phyloP scores from a whole-genome alignment of 768 basidiomycete genomes.

The Naganishia onofrii region DNA sequence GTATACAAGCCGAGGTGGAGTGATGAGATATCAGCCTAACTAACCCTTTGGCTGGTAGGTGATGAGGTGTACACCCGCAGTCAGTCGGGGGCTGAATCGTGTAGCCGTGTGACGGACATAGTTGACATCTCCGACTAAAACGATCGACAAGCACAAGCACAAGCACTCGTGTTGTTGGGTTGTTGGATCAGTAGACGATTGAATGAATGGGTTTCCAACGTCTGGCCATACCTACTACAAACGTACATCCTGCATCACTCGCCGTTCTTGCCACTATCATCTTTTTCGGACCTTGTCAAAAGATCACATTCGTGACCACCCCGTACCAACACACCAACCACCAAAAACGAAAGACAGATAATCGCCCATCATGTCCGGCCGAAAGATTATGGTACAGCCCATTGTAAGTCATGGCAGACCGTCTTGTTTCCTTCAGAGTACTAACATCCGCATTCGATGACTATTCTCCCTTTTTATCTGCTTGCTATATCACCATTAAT shows the following conservation, averaged over 20 bases:
- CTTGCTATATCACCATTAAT: constrained; percentile 42
- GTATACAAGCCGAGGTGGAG: neutral
- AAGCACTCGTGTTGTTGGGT: too few relatives aligned
- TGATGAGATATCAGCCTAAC: too few relatives aligned
- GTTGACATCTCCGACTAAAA: too few relatives aligned
- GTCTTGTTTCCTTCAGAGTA: neutral
- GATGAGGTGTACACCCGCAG: constrained; percentile 19
- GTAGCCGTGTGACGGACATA: too few relatives aligned
- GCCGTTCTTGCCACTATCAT: too few relatives aligned
- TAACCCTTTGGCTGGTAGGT: neutral
- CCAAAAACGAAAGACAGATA: neutral
- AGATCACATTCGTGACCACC: constrained; percentile 14
- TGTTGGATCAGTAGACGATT: constrained; percentile 12
- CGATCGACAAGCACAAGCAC: too few relatives aligned
- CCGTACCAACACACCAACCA: neutral
- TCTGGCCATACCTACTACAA: too few relatives aligned
- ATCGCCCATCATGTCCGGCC: constrained; percentile 70
- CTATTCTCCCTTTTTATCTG: constrained; percentile 36
- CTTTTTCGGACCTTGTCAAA: too few relatives aligned
- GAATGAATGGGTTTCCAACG: neutral
- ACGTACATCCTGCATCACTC: too few relatives aligned
- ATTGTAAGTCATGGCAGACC: constrained; percentile 61
- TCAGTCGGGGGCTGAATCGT: too few relatives aligned
- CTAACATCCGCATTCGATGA: neutral
- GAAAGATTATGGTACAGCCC: constrained; percentile 99